Percentiles rank a stretch among this genome's conserved stretches.
Conservation (phyloP, 768 basidiomycete genomes). For the Crassisporium funariophilum region DNA sequence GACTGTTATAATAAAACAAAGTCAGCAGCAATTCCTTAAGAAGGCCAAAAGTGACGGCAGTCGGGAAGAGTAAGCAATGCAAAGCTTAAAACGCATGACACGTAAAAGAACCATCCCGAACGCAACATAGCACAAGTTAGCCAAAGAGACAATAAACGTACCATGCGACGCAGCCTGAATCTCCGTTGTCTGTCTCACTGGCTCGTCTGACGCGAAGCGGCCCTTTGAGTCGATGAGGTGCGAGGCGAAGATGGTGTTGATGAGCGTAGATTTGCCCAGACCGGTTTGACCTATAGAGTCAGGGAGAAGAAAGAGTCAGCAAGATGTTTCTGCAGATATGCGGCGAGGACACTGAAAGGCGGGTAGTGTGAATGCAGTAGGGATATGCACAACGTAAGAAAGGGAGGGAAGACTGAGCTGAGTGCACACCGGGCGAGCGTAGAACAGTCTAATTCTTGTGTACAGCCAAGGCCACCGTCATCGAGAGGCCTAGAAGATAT, state of each 20-base stretch:
- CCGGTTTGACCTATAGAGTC: constrained; percentile 83
- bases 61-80: neutral
- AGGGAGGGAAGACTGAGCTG: too few species aligned
- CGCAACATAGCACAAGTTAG: constrained; percentile 14
- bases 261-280: constrained; percentile 96
- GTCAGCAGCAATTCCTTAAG: constrained; percentile 2
- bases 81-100: neutral
- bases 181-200: constrained; percentile 94
- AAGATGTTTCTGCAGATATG: neutral
- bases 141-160: constrained; percentile 38
- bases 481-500: too few species aligned
- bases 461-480: too few species aligned
- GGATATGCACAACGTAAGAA: too few species aligned
- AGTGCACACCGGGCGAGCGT: too few species aligned
- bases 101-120: constrained; percentile 18
- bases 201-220: constrained; percentile 82
- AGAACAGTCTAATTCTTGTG: too few species aligned
- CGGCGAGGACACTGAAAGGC: too few species aligned
- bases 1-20: constrained; percentile 56
- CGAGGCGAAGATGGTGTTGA: constrained; percentile 99
- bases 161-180: constrained; percentile 95
- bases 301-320: neutral
- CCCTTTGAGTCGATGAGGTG: constrained; percentile 99
- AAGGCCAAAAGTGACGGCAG: neutral
- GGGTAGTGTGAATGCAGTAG: too few species aligned